Evolutionary conservation across 2,329 filamentous ascomycete genomes (phyloP), one percentile per base, ranked within the genome.

Genomic region (Verticillium dahliae): DNA sequence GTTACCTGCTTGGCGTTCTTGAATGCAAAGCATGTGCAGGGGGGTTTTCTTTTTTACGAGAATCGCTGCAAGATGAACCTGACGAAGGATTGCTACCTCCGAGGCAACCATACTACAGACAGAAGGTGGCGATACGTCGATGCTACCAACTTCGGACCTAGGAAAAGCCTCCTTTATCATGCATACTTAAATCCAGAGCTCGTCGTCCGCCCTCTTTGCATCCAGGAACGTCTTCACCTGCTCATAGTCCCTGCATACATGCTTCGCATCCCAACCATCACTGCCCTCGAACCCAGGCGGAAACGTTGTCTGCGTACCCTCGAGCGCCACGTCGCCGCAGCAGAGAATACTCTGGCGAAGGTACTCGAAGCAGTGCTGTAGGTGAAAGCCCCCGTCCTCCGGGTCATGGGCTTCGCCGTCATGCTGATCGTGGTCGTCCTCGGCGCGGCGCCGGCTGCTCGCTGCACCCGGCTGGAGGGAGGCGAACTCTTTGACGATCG

Each of bases 261-360:
- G 75, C 67, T 73, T 75, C 22, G 76, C 74, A 57, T 78, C 75
- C 76, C 75, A 79, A 1, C 76, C 77, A 58, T 79, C 77, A 56
- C 73, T 76, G 5, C 76, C 76, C 4, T 67, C 69, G 18, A 74
- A 70, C 0, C 71, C 73, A 1, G 69, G 63, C 0, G 76, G 75
- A 55, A 78, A 76, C 0, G 73, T 74, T 2, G 76, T 76, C 62
- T 78, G 72, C 60, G 75, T 69, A 18, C 76, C 76, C 62, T 75
- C 74, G 6, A 75, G 65, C 5, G 69, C 70, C 59, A 70, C 61
- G 45, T 75, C 73, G 7, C 67, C 71, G 15, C 65, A 67, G 58
- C 73, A 75, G 65, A 75, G 69, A 63, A 75, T 73, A 62, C 65
- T 68, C 63, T 74, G 68, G 13, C 73, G 67, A 7, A 75, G 62